A percentile compares a stretch with the other conserved stretches of the same genome.
These are phyloP conservation scores for Podospora fimiseda DNA, from an alignment of 495 filamentous ascomycete species.

Conservation along the genomic window DNA sequence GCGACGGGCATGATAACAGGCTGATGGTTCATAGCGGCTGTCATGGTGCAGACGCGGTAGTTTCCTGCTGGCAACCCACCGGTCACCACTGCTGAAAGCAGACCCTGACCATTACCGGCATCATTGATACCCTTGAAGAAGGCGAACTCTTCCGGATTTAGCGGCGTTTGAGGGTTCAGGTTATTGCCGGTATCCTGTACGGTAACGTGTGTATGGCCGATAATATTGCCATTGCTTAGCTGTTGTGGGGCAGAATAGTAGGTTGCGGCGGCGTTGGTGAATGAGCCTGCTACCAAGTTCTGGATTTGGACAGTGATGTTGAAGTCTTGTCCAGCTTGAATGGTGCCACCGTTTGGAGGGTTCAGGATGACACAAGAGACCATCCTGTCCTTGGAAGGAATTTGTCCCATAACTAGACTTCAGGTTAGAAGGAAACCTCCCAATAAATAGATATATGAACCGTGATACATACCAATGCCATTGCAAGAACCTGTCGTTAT, in stretches of 20 bases:
- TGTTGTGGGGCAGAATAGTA: conserved; percentile 55
- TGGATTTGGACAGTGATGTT: conserved; percentile 45
- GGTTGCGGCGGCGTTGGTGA: conserved; percentile 48
- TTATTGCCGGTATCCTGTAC: conserved; percentile 44
- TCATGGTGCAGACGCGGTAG: conserved; percentile 24
- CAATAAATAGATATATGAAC: background rate
- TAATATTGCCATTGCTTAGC: conserved; percentile 36
- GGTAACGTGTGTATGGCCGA: conserved; percentile 57
- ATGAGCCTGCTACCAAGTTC: conserved; percentile 51
- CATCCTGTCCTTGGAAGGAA: conserved; percentile 51
- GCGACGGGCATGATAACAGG: conserved; percentile 27
- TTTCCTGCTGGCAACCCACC: conserved; percentile 22
- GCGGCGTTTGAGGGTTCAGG: conserved; percentile 33
- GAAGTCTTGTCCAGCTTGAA: conserved; percentile 42
- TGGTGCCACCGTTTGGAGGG: conserved; percentile 34
- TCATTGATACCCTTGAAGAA: conserved; percentile 29
- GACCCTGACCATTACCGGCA: conserved; percentile 19
- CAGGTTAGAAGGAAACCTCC: background rate
- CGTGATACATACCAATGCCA: conserved; percentile 40
- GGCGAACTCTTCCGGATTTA: conserved; percentile 31
- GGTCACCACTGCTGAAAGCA: conserved; percentile 13
- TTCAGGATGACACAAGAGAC: conserved; percentile 49
- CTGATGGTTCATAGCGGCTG: conserved; percentile 21
- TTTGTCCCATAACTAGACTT: conserved; percentile 53
- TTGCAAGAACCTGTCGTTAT: conserved; percentile 48